Base-by-base conservation (phyloP, 164 flowering plant species). In the Sedum album region DNA sequence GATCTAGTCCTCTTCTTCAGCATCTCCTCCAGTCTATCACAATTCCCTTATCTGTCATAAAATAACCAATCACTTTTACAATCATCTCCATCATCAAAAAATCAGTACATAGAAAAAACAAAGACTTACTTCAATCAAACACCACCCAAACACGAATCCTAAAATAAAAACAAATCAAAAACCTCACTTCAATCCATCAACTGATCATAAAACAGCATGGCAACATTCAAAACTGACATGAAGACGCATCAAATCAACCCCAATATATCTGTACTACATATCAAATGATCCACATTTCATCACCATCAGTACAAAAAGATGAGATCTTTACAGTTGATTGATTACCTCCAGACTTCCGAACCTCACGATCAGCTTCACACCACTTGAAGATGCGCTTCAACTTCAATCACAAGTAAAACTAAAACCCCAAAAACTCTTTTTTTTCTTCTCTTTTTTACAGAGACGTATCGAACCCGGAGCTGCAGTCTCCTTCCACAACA, bases 1-100 rank as follows among this genome's bases (percentile, higher is more conserved):
- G 67, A 36, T 41, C 67, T 65, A 10, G 25, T 65, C 28, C 67
- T 65, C 67, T 65, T 65, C 48, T 42, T 65, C 67, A 36, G 46
- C 67, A 65, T 65, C 9, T 6, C n/a, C n/a, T n/a, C n/a, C 30
- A 21, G 26, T 20, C 57, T 5, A 5, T 51, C 62, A 11, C 62
- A 28, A 53, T 26, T 33, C 31, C 62, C 31, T 57, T 57, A 13
- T 28, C 62, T 57, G 62, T 33, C 33, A 57, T 1, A 57, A 9
- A 57, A 7, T 53, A 23, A 53, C 30, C 62, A 57, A 26, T 28
- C 31, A 21, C 14, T 20, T n/a, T n/a, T n/a, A n/a, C n/a, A n/a
- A 57, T 57, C 60, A 51, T 51, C 57, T n/a, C 21, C 62, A 57
- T 13, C 62, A 26, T 57, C n/a, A n/a, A 28, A 11, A 57, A 28